phyloP scores from a whole-genome alignment of 1,284 basidiomycete genomes.

The Pterula multifida region DNA sequence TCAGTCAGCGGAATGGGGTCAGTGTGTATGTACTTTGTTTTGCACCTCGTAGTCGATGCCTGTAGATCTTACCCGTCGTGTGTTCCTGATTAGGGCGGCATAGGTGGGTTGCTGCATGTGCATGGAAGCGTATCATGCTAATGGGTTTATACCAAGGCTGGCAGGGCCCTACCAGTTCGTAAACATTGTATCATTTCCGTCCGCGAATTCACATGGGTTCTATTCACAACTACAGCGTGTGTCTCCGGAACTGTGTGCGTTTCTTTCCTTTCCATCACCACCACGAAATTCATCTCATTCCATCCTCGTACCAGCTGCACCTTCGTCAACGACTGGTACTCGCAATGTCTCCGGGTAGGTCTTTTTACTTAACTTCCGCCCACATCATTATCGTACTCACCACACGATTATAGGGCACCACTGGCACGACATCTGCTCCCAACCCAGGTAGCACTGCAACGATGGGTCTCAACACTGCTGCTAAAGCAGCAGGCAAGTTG shows the following conservation, averaged over 20 bases:
- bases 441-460: conserved; percentile 9
- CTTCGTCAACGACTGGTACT: neutral
- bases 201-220: too few species aligned
- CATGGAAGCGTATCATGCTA: too few species aligned
- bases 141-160: neutral
- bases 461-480: conserved; percentile 23
- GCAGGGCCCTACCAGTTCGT: neutral
- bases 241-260: neutral
- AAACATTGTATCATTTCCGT: too few species aligned
- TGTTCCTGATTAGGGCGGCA: too few species aligned
- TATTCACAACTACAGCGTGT: neutral
- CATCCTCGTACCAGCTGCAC: neutral
- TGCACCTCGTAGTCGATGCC: neutral
- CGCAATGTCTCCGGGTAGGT: neutral
- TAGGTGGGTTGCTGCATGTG: too few species aligned
- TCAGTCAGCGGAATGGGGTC: neutral
- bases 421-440: neutral
- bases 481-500: conserved; percentile 35
- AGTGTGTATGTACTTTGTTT: neutral
- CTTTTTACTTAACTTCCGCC: neutral
- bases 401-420: too few species aligned
- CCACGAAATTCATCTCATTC: neutral
- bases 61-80: neutral
- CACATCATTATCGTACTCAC: too few species aligned
- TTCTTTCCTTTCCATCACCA: neutral